phyloP scores from a whole-genome alignment of 1,284 basidiomycete genomes.

The Ganoderma leucocontextum region DNA sequence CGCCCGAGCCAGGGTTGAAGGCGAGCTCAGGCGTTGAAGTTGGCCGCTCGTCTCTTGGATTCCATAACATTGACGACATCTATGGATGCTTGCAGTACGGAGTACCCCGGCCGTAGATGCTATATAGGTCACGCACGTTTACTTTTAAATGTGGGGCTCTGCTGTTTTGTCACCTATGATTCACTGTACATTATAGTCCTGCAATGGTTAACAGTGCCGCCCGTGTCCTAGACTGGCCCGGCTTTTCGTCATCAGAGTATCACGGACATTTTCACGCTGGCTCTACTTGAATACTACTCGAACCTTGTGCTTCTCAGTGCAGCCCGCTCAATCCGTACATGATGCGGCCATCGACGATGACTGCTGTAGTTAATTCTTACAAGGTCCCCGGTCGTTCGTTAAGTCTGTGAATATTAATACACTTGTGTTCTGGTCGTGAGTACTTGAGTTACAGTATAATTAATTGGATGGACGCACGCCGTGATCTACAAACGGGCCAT shows the following conservation, averaged over 20 bases:
- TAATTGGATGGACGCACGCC: not conserved
- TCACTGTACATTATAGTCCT: slow-evolving; percentile 1
- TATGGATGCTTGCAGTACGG: too few relatives aligned
- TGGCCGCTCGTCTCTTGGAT: not conserved
- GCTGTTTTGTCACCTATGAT: not conserved
- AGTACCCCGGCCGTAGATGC: too few relatives aligned
- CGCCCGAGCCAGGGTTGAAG: slow-evolving; percentile 5
- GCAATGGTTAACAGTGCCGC: not conserved
- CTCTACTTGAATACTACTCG: too few relatives aligned
- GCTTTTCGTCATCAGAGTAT: not conserved
- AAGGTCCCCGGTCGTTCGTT: too few relatives aligned
- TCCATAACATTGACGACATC: not conserved
- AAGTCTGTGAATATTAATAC: too few relatives aligned
- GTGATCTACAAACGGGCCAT: not conserved
- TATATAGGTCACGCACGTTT: not conserved
- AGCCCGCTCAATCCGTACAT: too few relatives aligned
- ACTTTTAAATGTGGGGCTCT: not conserved
- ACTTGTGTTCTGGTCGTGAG: not conserved
- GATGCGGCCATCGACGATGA: too few relatives aligned
- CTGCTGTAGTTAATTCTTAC: too few relatives aligned
- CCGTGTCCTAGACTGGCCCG: not conserved
- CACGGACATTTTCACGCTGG: not conserved
- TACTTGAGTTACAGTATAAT: not conserved
- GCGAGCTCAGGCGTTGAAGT: not conserved
- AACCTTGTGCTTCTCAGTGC: too few relatives aligned